Evolutionary conservation across 75 land plant genomes (phyloP).

Genomic region (Picea sitchensis): DNA sequence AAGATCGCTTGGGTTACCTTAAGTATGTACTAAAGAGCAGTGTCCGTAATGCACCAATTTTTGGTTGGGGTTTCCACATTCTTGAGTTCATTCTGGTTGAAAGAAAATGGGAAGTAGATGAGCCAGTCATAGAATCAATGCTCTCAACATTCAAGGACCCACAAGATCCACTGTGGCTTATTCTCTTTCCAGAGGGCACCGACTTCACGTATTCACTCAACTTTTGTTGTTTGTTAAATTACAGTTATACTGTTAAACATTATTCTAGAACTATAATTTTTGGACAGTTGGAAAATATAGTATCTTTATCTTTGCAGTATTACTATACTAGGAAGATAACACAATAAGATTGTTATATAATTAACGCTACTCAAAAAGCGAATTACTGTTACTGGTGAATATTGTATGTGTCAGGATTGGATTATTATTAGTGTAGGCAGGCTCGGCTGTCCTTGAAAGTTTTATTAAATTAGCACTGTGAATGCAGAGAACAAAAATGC

Average conservation of each 20-base stretch:
- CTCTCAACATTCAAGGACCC: slow-evolving; percentile 65
- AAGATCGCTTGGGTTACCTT: slow-evolving; percentile 64
- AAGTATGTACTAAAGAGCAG: slow-evolving; percentile 93
- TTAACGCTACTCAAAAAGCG: neutral
- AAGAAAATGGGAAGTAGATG: slow-evolving; percentile 88
- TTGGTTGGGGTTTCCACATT: slow-evolving; percentile 95
- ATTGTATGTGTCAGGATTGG: neutral
- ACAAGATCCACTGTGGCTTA: slow-evolving; percentile 81
- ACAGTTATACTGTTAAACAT: neutral
- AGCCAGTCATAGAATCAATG: slow-evolving; percentile 49
- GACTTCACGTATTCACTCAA: slow-evolving; percentile 78
- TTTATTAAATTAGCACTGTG: neutral
- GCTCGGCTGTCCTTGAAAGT: neutral
- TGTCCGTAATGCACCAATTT: slow-evolving; percentile 81
- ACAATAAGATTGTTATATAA: neutral
- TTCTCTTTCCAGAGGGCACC: slow-evolving; percentile 94
- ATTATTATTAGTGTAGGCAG: neutral
- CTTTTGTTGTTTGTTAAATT: neutral
- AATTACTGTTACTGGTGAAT: neutral
- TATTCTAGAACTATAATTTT: too few species aligned
- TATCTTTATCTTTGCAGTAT: slow-evolving; percentile 1
- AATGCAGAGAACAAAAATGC: slow-evolving; percentile 76
- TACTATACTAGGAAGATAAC: slow-evolving; percentile 1
- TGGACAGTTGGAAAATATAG: too few species aligned
- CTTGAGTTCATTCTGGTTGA: slow-evolving; percentile 87